These are phyloP conservation scores for Aspergillus ochraceus DNA, from an alignment of 2,329 filamentous ascomycete genomes.

Conservation along the genomic window DNA sequence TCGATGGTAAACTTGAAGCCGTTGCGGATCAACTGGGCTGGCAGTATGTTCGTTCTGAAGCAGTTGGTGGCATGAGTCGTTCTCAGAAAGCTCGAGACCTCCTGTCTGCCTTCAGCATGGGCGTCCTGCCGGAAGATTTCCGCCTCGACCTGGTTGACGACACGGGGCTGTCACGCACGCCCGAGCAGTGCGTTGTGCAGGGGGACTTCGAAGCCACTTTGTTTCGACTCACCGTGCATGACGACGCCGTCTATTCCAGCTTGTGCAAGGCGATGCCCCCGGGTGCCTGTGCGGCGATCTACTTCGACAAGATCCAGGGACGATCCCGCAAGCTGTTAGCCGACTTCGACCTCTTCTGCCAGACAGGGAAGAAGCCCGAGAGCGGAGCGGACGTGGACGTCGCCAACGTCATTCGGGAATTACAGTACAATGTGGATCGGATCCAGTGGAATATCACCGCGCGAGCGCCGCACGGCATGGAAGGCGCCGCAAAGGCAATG, in stretches of 20 bases:
- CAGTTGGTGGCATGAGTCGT: conserved; percentile 34
- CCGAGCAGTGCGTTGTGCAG: conserved; percentile 46
- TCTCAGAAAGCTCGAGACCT: conserved; percentile 45
- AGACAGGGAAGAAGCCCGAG: conserved; percentile 28
- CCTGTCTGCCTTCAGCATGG: conserved; percentile 45
- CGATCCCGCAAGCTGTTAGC: conserved; percentile 34
- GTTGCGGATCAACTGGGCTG: conserved; percentile 36
- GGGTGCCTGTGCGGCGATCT: conserved; percentile 43
- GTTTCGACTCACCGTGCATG: conserved; percentile 46
- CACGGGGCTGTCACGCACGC: conserved; percentile 31
- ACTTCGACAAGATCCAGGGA: conserved; percentile 45
- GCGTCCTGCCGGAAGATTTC: conserved; percentile 44
- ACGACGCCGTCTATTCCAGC: conserved; percentile 42
- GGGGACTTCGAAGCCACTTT: conserved; percentile 47
- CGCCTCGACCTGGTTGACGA: conserved; percentile 40
- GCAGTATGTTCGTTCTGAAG: conserved; percentile 32
- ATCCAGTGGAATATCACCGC: conserved; percentile 34
- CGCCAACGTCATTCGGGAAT: conserved; percentile 30
- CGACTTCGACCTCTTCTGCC: conserved; percentile 43
- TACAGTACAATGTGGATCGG: conserved; percentile 30
- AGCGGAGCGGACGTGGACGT: conserved; percentile 27
- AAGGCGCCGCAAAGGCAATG: conserved; percentile 39
- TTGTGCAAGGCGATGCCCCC: conserved; percentile 45
- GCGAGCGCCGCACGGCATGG: conserved; percentile 37
- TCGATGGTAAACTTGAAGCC: conserved; percentile 32